Evolutionary conservation across 148 eudicot genomes (phyloP).

Genomic region (Cornus florida): DNA sequence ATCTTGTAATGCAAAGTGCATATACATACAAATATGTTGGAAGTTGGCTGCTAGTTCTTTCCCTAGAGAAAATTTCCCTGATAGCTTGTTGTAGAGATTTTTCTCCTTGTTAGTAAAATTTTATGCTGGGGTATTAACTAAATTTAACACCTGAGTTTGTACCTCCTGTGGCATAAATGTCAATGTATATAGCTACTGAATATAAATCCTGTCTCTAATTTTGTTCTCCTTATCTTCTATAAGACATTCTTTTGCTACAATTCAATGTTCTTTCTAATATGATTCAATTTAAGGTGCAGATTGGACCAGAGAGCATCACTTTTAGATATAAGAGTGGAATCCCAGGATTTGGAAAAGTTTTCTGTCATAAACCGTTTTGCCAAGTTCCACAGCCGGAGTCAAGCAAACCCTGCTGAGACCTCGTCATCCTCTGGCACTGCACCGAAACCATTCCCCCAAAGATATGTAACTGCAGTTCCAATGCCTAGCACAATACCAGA

Average conservation of each 20-base stretch:
- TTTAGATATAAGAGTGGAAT: slow-evolving; percentile 38
- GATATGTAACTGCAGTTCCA: slow-evolving; percentile 45
- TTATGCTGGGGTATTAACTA: not conserved
- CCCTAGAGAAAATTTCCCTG: not conserved
- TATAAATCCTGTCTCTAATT: not conserved
- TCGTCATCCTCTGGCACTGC: slow-evolving; percentile 31
- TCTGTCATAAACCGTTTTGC: slow-evolving; percentile 56
- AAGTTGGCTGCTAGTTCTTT: not conserved
- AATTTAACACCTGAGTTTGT: not conserved
- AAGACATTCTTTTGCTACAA: not conserved
- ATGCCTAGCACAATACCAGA: slow-evolving; percentile 48
- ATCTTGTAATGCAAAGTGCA: not conserved
- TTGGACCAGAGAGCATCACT: slow-evolving; percentile 37
- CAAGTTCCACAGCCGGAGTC: slow-evolving; percentile 45
- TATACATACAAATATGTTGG: not conserved
- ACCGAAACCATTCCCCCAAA: slow-evolving; percentile 27
- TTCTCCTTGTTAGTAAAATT: not conserved
- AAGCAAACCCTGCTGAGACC: slow-evolving; percentile 17
- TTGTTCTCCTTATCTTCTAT: not conserved
- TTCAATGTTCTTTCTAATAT: not conserved
- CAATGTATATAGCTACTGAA: not conserved
- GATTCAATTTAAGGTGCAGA: slow-evolving; percentile 32
- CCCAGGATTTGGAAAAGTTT: slow-evolving; percentile 55
- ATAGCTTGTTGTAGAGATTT: not conserved
- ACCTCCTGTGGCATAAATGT: not conserved